Evolutionary conservation across 495 filamentous ascomycete species (phyloP).

Genomic region (Achaetomiella virescens): DNA sequence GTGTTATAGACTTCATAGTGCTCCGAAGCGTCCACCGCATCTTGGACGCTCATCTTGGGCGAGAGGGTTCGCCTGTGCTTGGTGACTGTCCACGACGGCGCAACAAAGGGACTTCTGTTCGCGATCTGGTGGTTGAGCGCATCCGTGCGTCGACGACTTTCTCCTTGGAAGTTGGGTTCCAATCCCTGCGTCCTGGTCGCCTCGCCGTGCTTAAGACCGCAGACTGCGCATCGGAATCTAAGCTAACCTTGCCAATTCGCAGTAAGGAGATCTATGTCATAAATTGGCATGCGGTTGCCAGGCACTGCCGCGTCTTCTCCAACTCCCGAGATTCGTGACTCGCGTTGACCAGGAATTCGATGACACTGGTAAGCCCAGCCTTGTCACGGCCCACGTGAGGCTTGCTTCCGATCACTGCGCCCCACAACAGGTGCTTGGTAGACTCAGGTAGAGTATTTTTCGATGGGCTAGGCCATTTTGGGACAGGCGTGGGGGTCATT

Average conservation of each 20-base stretch:
- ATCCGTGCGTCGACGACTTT: too few relatives aligned
- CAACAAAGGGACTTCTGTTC: background rate
- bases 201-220: too few relatives aligned
- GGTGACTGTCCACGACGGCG: background rate
- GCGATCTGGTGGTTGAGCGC: background rate
- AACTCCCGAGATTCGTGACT: background rate
- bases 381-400: background rate
- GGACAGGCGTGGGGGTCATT: too few relatives aligned
- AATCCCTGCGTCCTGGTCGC: too few relatives aligned
- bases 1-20: slow-evolving; percentile 62
- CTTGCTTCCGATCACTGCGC: background rate
- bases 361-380: background rate
- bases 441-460: too few relatives aligned
- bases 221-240: too few relatives aligned
- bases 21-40: slow-evolving; percentile 88
- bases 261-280: too few relatives aligned
- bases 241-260: too few relatives aligned
- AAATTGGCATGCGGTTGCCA: background rate
- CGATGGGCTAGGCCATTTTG: too few relatives aligned
- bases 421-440: too few relatives aligned
- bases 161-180: too few relatives aligned
- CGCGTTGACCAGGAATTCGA: background rate
- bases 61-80: background rate
- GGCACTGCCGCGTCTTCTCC: background rate
- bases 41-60: slow-evolving; percentile 39